Percentiles rank a stretch among this genome's conserved stretches.
These are phyloP conservation scores for Lactarius vividus DNA, from an alignment of 768 basidiomycete species.

Conservation along the genomic window DNA sequence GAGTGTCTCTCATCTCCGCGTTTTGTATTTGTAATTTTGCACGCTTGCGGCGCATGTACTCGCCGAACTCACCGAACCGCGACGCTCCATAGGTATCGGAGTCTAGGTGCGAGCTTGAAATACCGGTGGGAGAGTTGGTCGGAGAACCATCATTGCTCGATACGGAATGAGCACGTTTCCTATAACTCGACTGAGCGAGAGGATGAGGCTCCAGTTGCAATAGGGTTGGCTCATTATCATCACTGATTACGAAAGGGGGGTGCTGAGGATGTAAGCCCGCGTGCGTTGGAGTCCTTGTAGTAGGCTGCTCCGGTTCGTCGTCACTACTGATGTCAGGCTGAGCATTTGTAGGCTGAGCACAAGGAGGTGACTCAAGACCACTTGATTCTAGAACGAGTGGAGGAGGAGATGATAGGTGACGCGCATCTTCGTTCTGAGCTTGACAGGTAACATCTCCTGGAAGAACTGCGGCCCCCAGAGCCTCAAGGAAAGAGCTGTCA, in stretches of 20 bases:
- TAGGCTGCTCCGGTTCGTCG: constrained; percentile 30
- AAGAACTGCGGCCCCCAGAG: constrained; percentile 44
- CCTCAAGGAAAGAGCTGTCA: constrained; percentile 51
- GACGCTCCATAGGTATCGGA: constrained; percentile 65
- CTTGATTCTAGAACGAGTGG: constrained; percentile 8
- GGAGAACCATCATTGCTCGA: constrained; percentile 16
- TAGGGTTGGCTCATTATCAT: constrained; percentile 8
- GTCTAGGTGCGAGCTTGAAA: constrained; percentile 22
- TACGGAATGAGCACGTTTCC: constrained; percentile 21
- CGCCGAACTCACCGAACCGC: constrained; percentile 77
- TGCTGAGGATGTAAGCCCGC: background rate
- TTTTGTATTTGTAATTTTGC: constrained; percentile 89
- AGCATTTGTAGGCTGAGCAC: constrained; percentile 45
- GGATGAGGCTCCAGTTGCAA: constrained; percentile 10
- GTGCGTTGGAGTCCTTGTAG: background rate
- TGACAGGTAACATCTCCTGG: constrained; percentile 44
- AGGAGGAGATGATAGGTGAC: constrained; percentile 14
- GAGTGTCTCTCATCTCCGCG: constrained; percentile 35
- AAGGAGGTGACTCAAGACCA: constrained; percentile 39
- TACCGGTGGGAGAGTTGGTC: background rate
- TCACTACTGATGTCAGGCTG: constrained; percentile 36
- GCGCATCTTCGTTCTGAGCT: constrained; percentile 9
- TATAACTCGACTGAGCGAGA: constrained; percentile 18
- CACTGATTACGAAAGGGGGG: constrained; percentile 1
- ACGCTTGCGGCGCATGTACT: constrained; percentile 90